These are phyloP conservation scores for Auxenochlorella pyrenoidosa DNA, from an alignment of 139 green algal genomes.

Conservation along the genomic window DNA sequence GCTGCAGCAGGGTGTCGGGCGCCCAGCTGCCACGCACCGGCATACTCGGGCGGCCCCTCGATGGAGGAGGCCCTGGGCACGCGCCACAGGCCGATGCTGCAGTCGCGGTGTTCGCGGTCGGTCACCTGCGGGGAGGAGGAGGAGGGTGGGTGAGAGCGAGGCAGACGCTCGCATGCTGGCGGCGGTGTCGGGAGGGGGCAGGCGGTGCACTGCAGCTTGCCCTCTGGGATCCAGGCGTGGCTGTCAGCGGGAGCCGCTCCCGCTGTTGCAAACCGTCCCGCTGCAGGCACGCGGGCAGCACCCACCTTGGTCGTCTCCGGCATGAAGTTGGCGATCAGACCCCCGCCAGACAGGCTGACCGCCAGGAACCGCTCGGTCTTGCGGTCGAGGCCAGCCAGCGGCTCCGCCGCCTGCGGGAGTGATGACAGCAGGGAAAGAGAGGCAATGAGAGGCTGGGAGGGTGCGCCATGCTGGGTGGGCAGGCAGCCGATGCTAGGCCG, in stretches of 20 bases:
- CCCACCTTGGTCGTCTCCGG: neutral
- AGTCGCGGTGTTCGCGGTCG: neutral
- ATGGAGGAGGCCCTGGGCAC: neutral
- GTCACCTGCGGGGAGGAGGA: neutral
- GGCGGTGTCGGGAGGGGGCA: no score
- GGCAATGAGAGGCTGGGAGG: no score
- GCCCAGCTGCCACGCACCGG: neutral
- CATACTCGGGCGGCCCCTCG: neutral
- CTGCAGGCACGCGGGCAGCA: neutral
- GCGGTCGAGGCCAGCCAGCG: slow-evolving; percentile 1
- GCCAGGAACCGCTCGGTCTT: neutral
- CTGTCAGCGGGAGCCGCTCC: no score
- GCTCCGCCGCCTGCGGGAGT: slow-evolving; percentile 5
- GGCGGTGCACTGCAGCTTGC: no score
- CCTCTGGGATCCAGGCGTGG: no score
- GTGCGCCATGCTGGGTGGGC: no score
- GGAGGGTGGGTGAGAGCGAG: neutral
- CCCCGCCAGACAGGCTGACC: neutral
- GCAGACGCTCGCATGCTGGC: no score
- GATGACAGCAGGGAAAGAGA: neutral
- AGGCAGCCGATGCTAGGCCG: no score
- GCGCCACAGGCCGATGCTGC: neutral
- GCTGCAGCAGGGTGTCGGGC: neutral
- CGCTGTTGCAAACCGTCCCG: no score
- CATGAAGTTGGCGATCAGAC: neutral